Conservation (phyloP, 345 rosid genomes). For the Psidium guajava region DNA sequence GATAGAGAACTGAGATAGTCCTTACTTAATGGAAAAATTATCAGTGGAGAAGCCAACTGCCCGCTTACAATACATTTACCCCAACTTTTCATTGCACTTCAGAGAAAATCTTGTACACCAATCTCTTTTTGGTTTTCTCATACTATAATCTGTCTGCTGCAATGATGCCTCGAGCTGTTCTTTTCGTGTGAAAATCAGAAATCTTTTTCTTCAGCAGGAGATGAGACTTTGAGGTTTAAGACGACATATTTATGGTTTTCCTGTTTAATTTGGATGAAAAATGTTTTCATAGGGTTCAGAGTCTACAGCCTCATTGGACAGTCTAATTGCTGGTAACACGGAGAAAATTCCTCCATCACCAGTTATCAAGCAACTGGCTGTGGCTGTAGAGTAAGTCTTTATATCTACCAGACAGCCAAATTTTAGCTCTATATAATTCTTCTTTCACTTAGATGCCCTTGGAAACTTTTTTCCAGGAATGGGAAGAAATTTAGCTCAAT, state of each 20-base stretch:
- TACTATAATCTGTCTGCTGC: neutral
- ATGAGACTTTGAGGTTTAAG: neutral
- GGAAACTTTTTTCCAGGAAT: slow-evolving; percentile 30
- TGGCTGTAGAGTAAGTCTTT: slow-evolving; percentile 70
- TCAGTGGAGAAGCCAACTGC: neutral
- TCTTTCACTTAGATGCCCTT: neutral
- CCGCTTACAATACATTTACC: neutral
- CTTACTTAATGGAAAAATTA: neutral
- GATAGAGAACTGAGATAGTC: neutral
- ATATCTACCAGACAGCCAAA: neutral
- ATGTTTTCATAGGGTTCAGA: slow-evolving; percentile 39
- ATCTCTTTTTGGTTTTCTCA: neutral
- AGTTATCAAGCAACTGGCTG: slow-evolving; percentile 70
- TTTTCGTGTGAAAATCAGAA: neutral
- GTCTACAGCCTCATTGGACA: slow-evolving; percentile 35
- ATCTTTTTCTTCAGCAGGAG: neutral
- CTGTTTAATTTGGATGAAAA: neutral
- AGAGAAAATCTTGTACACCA: neutral
- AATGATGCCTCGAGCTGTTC: neutral
- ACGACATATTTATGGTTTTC: neutral
- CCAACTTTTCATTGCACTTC: neutral
- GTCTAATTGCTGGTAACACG: slow-evolving; percentile 37
- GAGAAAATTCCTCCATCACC: slow-evolving; percentile 61
- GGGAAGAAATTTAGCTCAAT: slow-evolving; percentile 61
- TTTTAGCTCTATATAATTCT: neutral